Base-by-base conservation (phyloP, 2,329 filamentous ascomycete genomes). In the Chrysoporthe deuterocubensis region DNA sequence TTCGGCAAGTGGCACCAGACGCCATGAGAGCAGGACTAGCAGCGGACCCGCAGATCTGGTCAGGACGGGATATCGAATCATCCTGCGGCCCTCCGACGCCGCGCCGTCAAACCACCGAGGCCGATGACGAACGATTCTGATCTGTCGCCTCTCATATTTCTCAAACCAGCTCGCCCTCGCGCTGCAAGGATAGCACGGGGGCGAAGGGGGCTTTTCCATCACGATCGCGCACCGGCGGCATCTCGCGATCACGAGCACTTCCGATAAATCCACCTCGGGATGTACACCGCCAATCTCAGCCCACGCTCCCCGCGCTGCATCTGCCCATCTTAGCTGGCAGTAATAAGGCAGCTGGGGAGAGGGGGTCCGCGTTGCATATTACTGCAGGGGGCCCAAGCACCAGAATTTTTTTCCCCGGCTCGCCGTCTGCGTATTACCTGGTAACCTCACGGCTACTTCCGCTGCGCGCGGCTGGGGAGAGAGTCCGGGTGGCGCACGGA, bases 361-460 rank as follows among this genome's bases (percentile, higher is more conserved):
- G 21, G n/a, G 48, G 48, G 43, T 4, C n/a, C 44, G 18, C 5
- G 26, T 26, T 26, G 26, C 26, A 26, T 26, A 26, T 26, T 26
- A 26, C 0, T 26, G 26, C 26, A 26, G 26, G 26, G 26, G 26
- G 26, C 26, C 26, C 26, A 26, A 26, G 26, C 26, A 26, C 26
- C 26, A 26, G 26, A 26, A 26, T 26, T 26, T 26, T 26, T 26
- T 26, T 26, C 26, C 26, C 26, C 26, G 26, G 26, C 26, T 26
- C 26, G 26, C 26, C 26, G 26, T 26, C 26, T 26, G 26, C 26
- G 26, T 26, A 26, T 26, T 26, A 26, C 26, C 26, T 26, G 26
- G 43, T 42, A 42, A 37, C 57, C 44, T 9, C 26, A 26, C 58
- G 64, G 64, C 58, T 56, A 34, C 21, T 61, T 62, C 64, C 64